phyloP scores from a whole-genome alignment of 2,329 filamentous ascomycete genomes.

The Talaromyces pinophilus region DNA sequence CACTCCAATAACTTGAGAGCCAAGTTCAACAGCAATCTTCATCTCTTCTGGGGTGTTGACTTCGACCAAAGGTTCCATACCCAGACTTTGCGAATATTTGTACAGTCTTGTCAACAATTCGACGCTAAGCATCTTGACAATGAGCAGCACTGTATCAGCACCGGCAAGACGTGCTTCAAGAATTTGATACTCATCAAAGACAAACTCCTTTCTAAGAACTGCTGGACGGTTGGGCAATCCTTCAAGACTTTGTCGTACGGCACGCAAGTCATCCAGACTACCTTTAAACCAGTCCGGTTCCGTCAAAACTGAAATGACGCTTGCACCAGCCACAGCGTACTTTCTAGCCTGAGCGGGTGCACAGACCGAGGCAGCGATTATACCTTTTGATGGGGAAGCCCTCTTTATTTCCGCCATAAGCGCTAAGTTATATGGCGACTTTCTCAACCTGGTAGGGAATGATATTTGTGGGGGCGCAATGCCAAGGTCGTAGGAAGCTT shows the following conservation, averaged over 20 bases:
- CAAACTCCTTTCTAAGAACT: conserved; percentile 90
- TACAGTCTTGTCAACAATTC: conserved; percentile 76
- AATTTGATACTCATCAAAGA: conserved; percentile 98
- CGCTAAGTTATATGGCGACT: conserved; percentile 84
- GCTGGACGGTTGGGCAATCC: conserved; percentile 91
- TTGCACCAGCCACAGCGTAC: conserved; percentile 91
- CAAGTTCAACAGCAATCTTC: conserved; percentile 79
- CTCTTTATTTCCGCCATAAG: conserved; percentile 98
- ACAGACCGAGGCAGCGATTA: conserved; percentile 83
- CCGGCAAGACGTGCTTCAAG: conserved; percentile 89
- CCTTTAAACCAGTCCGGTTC: conserved; percentile 99
- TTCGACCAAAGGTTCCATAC: conserved; percentile 97
- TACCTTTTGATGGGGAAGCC: conserved; percentile 92
- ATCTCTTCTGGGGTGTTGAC: conserved; percentile 95
- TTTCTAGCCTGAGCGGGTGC: conserved; percentile 86
- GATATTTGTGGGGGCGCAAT: conserved; percentile 81
- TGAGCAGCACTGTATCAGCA: conserved; percentile 90
- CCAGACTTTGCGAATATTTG: conserved; percentile 81
- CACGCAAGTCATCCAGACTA: conserved; percentile 86
- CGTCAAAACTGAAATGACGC: conserved; percentile 96
- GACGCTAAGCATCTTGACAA: conserved; percentile 94
- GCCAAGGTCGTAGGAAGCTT: conserved; percentile 81
- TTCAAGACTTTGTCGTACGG: conserved; percentile 83
- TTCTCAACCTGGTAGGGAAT: conserved; percentile 74
- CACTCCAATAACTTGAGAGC: conserved; percentile 89